Evolutionary conservation across 768 basidiomycete genomes (phyloP).

Genomic region (Phanerodontia chrysosporium): DNA sequence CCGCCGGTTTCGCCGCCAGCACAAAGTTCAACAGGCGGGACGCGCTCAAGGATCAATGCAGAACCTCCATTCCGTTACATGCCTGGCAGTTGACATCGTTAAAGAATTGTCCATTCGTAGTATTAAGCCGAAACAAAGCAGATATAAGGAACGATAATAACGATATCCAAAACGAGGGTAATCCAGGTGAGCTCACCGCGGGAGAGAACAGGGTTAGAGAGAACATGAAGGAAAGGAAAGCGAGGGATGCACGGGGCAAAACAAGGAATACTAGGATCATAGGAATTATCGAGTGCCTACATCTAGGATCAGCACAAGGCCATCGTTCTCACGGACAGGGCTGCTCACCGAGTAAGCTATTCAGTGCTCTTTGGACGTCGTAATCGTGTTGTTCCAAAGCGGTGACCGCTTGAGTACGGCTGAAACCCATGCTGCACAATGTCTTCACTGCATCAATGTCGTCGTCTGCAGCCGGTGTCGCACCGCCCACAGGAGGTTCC

Average conservation of each 20-base stretch:
- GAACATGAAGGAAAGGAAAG: neutral
- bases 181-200: slow-evolving; percentile 7
- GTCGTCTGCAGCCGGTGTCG: slow-evolving; percentile 57
- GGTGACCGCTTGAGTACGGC: slow-evolving; percentile 70
- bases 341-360: slow-evolving; percentile 54
- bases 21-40: no score
- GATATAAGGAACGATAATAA: slow-evolving; percentile 12
- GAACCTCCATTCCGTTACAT: neutral
- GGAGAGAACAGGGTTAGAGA: neutral
- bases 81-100: neutral
- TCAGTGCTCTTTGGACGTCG: slow-evolving; percentile 74
- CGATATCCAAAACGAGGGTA: slow-evolving; percentile 16
- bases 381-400: slow-evolving; percentile 85
- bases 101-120: slow-evolving; percentile 8
- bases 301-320: slow-evolving; percentile 6
- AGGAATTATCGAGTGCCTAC: slow-evolving; percentile 23
- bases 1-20: neutral
- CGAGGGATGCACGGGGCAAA: neutral
- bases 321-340: neutral
- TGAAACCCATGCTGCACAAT: slow-evolving; percentile 89
- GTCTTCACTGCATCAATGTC: slow-evolving; percentile 77
- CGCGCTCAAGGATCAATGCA: neutral
- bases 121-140: slow-evolving; percentile 8
- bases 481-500: slow-evolving; percentile 23
- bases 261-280: slow-evolving; percentile 15